Evolutionary conservation across 345 rosid species (phyloP).

Genomic region (Hirschfeldia incana): DNA sequence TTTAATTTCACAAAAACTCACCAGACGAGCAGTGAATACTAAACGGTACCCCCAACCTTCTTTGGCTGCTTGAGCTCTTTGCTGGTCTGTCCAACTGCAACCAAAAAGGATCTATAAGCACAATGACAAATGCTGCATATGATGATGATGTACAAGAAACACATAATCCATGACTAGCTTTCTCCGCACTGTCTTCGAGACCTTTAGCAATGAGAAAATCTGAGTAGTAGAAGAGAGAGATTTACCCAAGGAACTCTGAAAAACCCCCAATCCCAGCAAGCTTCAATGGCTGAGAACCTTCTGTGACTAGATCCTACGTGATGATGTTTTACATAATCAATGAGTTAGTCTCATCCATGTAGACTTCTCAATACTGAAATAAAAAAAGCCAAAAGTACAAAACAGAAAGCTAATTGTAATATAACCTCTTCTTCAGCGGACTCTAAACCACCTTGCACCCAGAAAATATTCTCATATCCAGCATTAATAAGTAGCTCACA

Average conservation of each 20-base stretch:
- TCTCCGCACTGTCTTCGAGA: not conserved
- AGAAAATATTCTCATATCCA: conserved; percentile 81
- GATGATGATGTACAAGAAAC: not conserved
- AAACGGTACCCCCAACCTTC: conserved; percentile 91
- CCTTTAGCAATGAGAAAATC: conserved; percentile 5
- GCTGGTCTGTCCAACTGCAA: conserved; percentile 94
- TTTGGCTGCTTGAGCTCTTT: conserved; percentile 85
- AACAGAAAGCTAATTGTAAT: conserved; percentile 11
- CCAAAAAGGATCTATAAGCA: not conserved
- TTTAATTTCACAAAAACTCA: conserved; percentile 33
- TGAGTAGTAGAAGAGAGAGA: conserved; percentile 24
- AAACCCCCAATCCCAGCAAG: conserved; percentile 89
- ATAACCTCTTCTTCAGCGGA: conserved; percentile 84
- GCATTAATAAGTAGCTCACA: conserved; percentile 71
- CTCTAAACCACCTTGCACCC: conserved; percentile 94
- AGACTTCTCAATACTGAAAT: not conserved
- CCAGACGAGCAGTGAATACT: conserved; percentile 78
- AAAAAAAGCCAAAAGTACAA: conserved; percentile 16
- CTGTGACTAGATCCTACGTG: conserved; percentile 72
- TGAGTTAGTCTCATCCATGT: not conserved
- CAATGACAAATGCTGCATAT: not conserved
- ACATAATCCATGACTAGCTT: not conserved
- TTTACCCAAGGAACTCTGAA: conserved; percentile 89
- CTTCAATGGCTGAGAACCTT: conserved; percentile 77
- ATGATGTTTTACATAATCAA: conserved; percentile 12